Conservation (phyloP, 495 filamentous ascomycete species). For the Penicillium bovifimosum region DNA sequence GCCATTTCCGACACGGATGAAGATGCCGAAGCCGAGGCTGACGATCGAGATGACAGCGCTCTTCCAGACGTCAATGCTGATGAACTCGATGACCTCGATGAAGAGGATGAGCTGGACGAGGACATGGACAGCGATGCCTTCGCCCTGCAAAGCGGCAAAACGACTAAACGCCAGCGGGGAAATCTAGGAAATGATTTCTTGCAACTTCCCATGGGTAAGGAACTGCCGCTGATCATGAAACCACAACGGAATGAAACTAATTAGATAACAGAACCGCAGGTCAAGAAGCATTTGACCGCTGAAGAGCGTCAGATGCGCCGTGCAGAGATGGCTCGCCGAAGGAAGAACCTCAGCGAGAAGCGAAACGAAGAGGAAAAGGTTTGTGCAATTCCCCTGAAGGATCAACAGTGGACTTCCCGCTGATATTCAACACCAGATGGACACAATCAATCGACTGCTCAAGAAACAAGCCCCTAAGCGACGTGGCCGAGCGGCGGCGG, state of each 20-base stretch:
- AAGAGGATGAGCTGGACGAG: constrained; percentile 55
- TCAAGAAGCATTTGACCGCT: constrained; percentile 85
- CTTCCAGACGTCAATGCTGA: constrained; percentile 34
- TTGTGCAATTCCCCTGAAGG: constrained; percentile 5
- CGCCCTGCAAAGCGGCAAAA: constrained; percentile 63
- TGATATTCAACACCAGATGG: constrained; percentile 53
- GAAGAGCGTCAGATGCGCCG: constrained; percentile 94
- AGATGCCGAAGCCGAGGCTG: constrained; percentile 48
- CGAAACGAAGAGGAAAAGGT: constrained; percentile 99
- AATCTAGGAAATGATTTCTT: constrained; percentile 65
- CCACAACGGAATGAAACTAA: constrained; percentile 8
- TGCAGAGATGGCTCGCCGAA: constrained; percentile 89
- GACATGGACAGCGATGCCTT: constrained; percentile 62
- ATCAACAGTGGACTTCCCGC: not conserved
- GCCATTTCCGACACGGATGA: constrained; percentile 43
- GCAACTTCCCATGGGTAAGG: constrained; percentile 76
- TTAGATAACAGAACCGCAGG: constrained; percentile 68
- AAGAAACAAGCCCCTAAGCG: constrained; percentile 93
- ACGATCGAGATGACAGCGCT: constrained; percentile 45
- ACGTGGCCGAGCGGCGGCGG: constrained; percentile 48
- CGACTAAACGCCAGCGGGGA: constrained; percentile 84
- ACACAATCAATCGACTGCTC: constrained; percentile 95
- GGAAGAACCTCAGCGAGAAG: constrained; percentile 97
- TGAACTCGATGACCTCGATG: constrained; percentile 46
- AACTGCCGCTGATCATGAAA: not conserved